Conservation (phyloP, 768 basidiomycete species). For the Sarcodon sp. region DNA sequence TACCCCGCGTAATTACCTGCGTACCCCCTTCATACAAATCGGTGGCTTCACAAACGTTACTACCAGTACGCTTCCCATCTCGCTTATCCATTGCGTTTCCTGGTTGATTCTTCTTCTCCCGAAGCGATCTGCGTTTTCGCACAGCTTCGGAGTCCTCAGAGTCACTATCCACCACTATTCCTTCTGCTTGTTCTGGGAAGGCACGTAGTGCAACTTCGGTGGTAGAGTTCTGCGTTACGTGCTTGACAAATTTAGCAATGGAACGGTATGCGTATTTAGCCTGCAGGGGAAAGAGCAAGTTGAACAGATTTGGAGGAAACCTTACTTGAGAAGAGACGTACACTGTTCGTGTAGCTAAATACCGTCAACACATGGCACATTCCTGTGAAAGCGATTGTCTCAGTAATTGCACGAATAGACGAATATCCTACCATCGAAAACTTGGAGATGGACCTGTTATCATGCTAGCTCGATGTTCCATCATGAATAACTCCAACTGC, state of each 20-base stretch:
- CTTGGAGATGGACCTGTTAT: slow-evolving; percentile 55
- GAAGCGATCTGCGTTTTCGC: too few species aligned
- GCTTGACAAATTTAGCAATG: slow-evolving; percentile 42
- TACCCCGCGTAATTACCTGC: too few species aligned
- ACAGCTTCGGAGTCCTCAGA: too few species aligned
- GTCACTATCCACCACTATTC: too few species aligned
- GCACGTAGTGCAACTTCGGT: slow-evolving; percentile 27
- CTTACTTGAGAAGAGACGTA: slow-evolving; percentile 15
- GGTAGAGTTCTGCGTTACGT: slow-evolving; percentile 28
- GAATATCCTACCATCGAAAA: slow-evolving; percentile 45
- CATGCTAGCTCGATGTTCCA: slow-evolving; percentile 13
- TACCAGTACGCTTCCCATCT: too few species aligned
- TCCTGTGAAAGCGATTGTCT: slow-evolving; percentile 20
- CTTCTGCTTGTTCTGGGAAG: slow-evolving; percentile 24
- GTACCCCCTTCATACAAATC: too few species aligned
- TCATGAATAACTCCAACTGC: slow-evolving; percentile 1
- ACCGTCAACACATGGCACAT: slow-evolving; percentile 69
- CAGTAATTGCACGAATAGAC: slow-evolving; percentile 3
- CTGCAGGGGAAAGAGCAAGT: slow-evolving; percentile 15
- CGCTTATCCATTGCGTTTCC: too few species aligned
- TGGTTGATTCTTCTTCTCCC: too few species aligned
- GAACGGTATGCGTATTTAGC: slow-evolving; percentile 48
- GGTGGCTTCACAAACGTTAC: too few species aligned
- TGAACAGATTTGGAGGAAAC: background rate
- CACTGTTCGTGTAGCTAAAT: slow-evolving; percentile 51